Base-by-base conservation (phyloP, 176 grass and related monocot species). In the Pharus latifolius region DNA sequence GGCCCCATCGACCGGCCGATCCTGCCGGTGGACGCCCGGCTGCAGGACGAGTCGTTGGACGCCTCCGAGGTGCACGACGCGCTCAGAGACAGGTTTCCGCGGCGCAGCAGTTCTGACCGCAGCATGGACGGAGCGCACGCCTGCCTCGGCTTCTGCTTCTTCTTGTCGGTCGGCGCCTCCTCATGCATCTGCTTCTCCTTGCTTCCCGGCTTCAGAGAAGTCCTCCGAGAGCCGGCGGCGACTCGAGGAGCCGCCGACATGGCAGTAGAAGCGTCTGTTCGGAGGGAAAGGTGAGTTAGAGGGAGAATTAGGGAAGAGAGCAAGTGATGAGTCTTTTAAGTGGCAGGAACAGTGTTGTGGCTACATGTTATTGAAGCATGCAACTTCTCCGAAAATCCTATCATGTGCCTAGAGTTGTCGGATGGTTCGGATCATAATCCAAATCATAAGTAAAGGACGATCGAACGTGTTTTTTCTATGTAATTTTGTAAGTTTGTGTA, bases 61-160 rank as follows among this genome's bases (percentile, higher is more conserved):
- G 76, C 79, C 72, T 99, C 95, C 7, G 95, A 99, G 13, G 90
- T 84, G 69, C 82, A 94, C n/a, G 95, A 94, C 27, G 83, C 90
- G 52, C 77, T 90, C 28, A 99, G 78, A 31, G 84, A 94, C 3
- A 83, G 65, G 5, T 42, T 73, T 9, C 63, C 71, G 2, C 82
- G 77, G 18, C 83, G 65, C 23, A 84, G 80, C 24, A 70, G 46
- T 30, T 88, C 85, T 40, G 73, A 64, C 63, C 76, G 81, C 64
- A 80, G 68, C 44, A 75, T 62, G 70, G 84, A 75, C 74, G 89
- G 50, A 17, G 49, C 65, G 5, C 49, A 56, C 16, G 42, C 48
- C n/a, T 58, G 34, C 10, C 54, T 29, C 49, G 64, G 34, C 55
- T 40, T 68, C 70, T 60, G 59, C 34, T 15, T 47, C 12, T 46